Evolutionary conservation across 2,329 filamentous ascomycete species (phyloP).

Genomic region (Sclerotinia spermophila): DNA sequence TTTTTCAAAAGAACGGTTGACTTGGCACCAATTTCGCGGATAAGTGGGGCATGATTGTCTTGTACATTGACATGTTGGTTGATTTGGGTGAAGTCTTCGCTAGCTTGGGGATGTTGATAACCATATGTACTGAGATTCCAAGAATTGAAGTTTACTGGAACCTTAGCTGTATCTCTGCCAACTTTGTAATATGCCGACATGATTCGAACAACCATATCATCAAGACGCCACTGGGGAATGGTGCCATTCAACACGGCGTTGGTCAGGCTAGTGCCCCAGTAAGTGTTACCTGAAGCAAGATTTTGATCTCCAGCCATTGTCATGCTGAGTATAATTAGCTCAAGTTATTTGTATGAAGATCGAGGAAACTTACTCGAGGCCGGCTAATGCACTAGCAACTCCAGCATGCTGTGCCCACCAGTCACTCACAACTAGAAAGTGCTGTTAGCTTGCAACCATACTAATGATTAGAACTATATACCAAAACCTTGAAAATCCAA

Average conservation of each 20-base stretch:
- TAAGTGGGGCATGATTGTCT: constrained; percentile 66
- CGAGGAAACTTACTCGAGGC: constrained; percentile 48
- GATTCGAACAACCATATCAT: constrained; percentile 88
- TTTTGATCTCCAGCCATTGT: constrained; percentile 77
- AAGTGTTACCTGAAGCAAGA: constrained; percentile 61
- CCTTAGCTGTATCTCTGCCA: constrained; percentile 42
- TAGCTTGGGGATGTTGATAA: constrained; percentile 59
- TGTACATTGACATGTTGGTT: constrained; percentile 83
- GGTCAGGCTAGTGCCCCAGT: constrained; percentile 83
- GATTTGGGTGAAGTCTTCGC: constrained; percentile 63
- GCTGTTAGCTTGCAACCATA: constrained; percentile 17
- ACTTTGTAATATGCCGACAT: constrained; percentile 65
- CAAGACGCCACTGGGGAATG: constrained; percentile 78
- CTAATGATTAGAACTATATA: constrained; percentile 13
- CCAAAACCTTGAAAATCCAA: constrained; percentile 74
- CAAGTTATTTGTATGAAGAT: no score
- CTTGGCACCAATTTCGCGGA: constrained; percentile 62
- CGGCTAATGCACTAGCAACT: constrained; percentile 64
- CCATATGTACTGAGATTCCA: constrained; percentile 78
- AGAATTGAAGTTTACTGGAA: constrained; percentile 75
- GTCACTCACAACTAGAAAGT: constrained; percentile 60
- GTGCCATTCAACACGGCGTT: constrained; percentile 86
- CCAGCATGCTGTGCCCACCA: constrained; percentile 74
- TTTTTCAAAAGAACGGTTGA: constrained; percentile 56
- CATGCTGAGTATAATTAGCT: constrained; percentile 52